Conservation (phyloP, 2,329 filamentous ascomycete species). For the Talaromyces sp. region DNA sequence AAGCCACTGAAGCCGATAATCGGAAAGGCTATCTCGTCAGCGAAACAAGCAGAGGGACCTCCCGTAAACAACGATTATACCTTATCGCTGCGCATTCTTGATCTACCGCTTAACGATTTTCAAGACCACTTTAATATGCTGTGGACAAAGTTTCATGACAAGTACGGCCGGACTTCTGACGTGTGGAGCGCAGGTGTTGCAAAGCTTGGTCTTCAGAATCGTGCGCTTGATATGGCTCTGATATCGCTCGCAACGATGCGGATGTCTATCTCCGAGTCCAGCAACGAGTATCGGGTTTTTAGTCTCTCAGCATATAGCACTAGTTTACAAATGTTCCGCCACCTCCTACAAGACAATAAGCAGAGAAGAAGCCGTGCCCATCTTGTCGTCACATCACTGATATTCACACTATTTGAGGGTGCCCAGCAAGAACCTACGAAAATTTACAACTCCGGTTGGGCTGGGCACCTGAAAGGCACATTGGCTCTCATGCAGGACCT, state of each 20-base stretch:
- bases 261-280: slow-evolving; percentile 1
- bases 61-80: not conserved
- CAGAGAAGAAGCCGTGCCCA: not conserved
- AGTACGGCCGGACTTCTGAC: slow-evolving; percentile 6
- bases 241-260: slow-evolving; percentile 9
- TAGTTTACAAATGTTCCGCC: slow-evolving; percentile 6
- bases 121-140: slow-evolving; percentile 5
- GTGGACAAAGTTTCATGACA: slow-evolving; percentile 1
- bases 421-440: not conserved
- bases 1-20: slow-evolving; percentile 5
- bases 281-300: slow-evolving; percentile 1
- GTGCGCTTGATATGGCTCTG: slow-evolving; percentile 7
- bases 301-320: slow-evolving; percentile 7
- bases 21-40: not conserved
- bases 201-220: slow-evolving; percentile 1
- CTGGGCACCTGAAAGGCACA: slow-evolving; percentile 6
- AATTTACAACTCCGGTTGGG: slow-evolving; percentile 6
- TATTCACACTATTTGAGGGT: slow-evolving; percentile 9
- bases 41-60: not conserved
- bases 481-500: slow-evolving; percentile 2
- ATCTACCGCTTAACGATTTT: slow-evolving; percentile 5
- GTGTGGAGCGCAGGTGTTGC: slow-evolving; percentile 1
- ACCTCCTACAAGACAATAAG: not conserved
- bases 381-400: slow-evolving; percentile 8
- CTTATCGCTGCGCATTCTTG: slow-evolving; percentile 3